These are phyloP conservation scores for Phoma sp. DNA, from an alignment of 2,329 filamentous ascomycete species.

Conservation along the genomic window DNA sequence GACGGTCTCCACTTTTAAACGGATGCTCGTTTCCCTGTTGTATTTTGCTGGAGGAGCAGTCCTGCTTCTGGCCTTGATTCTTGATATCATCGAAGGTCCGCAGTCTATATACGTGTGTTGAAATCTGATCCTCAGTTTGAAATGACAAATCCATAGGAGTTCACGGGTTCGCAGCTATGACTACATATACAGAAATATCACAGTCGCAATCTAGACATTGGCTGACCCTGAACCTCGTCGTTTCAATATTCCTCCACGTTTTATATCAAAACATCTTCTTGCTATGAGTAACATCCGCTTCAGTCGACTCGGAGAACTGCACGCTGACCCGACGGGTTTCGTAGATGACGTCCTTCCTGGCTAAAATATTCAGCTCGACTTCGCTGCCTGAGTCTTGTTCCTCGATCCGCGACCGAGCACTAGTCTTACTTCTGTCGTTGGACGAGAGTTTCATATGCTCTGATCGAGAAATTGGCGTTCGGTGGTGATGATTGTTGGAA, in stretches of 20 bases:
- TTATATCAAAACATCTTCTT: not conserved
- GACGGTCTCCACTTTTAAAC: too few species aligned
- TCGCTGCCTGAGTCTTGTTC: conserved; percentile 32
- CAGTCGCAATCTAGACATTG: not conserved
- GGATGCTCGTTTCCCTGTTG: too few species aligned
- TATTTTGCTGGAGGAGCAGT: too few species aligned
- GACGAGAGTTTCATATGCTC: conserved; percentile 14
- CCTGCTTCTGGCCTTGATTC: too few species aligned
- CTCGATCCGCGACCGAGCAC: conserved; percentile 6
- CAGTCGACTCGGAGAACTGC: conserved; percentile 23
- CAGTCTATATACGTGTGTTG: too few species aligned
- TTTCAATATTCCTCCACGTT: not conserved
- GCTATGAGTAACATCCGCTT: conserved; percentile 5
- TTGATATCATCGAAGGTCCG: too few species aligned
- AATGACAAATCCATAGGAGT: too few species aligned
- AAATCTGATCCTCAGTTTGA: too few species aligned
- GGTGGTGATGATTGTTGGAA: conserved; percentile 9
- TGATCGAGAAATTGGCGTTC: conserved; percentile 14
- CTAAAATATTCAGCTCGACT: conserved; percentile 28
- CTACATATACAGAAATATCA: not conserved
- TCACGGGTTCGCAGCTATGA: too few species aligned
- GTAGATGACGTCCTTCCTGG: conserved; percentile 31
- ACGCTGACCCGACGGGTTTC: conserved; percentile 29
- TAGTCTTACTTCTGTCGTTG: conserved; percentile 14
- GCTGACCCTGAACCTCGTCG: not conserved